Conservation (phyloP, 2,329 filamentous ascomycete species). For the Apiospora rasikravindrae region DNA sequence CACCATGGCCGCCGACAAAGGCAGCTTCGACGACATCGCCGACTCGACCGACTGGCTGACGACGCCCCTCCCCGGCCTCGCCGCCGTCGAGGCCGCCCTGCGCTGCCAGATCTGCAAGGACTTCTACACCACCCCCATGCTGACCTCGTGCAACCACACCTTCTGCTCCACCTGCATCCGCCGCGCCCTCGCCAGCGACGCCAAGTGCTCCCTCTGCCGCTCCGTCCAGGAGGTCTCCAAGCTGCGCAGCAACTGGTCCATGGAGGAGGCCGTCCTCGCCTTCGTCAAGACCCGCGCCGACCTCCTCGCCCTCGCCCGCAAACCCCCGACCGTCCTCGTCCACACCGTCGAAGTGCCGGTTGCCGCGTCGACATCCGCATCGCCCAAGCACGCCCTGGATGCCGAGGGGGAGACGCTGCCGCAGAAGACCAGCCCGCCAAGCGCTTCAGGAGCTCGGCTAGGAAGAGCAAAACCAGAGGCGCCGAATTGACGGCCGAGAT, state of each 20-base stretch:
- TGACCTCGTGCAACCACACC: constrained; percentile 92
- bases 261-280: constrained; percentile 83
- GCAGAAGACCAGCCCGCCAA: constrained; percentile 45
- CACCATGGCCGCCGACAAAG: constrained; percentile 29
- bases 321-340: constrained; percentile 36
- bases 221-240: constrained; percentile 81
- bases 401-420: constrained; percentile 35
- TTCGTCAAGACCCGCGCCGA: constrained; percentile 71
- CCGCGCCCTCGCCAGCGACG: constrained; percentile 79
- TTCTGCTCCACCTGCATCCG: constrained; percentile 98
- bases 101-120: constrained; percentile 99
- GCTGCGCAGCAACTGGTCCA: constrained; percentile 80
- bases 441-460: constrained; percentile 57
- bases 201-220: constrained; percentile 87
- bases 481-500: constrained; percentile 45
- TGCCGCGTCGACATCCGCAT: background rate
- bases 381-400: constrained; percentile 41
- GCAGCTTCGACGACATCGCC: constrained; percentile 53
- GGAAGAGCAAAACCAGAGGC: constrained; percentile 50
- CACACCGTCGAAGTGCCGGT: constrained; percentile 21
- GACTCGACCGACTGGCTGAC: constrained; percentile 87
- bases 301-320: constrained; percentile 67
- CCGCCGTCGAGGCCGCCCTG: constrained; percentile 79
- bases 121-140: constrained; percentile 92
- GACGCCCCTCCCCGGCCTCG: constrained; percentile 70